Conservation (phyloP, 1,284 basidiomycete genomes). For the Sphagnurus paluster region DNA sequence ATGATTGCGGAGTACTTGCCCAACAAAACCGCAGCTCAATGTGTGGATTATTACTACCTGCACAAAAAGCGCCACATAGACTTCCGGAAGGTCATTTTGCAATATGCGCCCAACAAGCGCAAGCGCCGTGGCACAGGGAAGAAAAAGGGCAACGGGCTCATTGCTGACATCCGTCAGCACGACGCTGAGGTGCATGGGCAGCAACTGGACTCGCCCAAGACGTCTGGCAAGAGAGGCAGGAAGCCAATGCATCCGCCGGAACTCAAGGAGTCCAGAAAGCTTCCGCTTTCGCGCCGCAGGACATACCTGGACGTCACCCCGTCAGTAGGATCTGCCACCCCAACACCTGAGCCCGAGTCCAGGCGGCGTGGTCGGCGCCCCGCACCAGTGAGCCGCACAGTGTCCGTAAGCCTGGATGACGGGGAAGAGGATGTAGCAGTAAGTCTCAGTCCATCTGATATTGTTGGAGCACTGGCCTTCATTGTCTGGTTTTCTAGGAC, state of each 20-base stretch:
- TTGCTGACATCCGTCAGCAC: constrained; percentile 77
- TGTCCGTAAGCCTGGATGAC: constrained; percentile 36
- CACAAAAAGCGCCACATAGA: constrained; percentile 89
- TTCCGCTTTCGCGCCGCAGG: constrained; percentile 28
- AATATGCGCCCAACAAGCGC: constrained; percentile 65
- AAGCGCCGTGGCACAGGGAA: constrained; percentile 60
- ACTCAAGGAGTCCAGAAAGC: constrained; percentile 34
- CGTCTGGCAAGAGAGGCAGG: constrained; percentile 33
- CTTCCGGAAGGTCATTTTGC: constrained; percentile 75
- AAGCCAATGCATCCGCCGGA: constrained; percentile 35
- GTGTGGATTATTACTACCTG: constrained; percentile 93
- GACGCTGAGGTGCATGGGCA: constrained; percentile 64
- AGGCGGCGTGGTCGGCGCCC: constrained; percentile 41
- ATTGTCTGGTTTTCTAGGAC: constrained; percentile 21
- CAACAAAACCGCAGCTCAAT: constrained; percentile 87
- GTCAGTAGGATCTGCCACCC: constrained; percentile 45
- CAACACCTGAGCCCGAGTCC: constrained; percentile 67
- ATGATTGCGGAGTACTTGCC: constrained; percentile 80
- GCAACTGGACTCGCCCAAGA: constrained; percentile 29
- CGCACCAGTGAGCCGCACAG: constrained; percentile 32
- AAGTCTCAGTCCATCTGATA: constrained; percentile 8
- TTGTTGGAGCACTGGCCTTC: constrained; percentile 3
- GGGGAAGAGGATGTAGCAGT: constrained; percentile 38
- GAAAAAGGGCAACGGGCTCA: constrained; percentile 74
- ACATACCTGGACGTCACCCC: constrained; percentile 48